Evolutionary conservation across 768 basidiomycete genomes (phyloP).

Genomic region (Suillus americanus): DNA sequence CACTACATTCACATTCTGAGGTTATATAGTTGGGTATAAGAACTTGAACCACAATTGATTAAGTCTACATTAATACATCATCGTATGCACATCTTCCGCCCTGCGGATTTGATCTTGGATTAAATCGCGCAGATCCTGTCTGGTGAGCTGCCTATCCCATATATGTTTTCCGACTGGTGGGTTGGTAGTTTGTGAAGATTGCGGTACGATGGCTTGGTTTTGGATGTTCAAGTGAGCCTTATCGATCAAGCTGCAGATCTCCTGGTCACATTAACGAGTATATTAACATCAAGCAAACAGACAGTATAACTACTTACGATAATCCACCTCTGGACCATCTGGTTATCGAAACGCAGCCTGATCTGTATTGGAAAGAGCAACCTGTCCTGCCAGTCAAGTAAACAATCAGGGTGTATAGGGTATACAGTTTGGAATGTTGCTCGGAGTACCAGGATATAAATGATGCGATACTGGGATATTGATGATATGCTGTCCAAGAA

Average conservation of each 20-base stretch:
- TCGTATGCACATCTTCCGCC: background rate
- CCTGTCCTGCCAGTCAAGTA: background rate
- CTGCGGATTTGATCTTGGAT: background rate
- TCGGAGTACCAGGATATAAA: conserved; percentile 6
- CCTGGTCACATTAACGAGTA: background rate
- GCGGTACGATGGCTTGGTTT: background rate
- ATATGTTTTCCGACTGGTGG: background rate
- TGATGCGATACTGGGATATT: conserved; percentile 2
- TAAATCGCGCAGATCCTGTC: background rate
- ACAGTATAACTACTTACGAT: background rate
- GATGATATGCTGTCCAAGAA: conserved; percentile 1
- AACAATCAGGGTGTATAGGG: background rate
- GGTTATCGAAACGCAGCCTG: background rate
- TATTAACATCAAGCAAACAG: background rate
- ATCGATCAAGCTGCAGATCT: conserved; percentile 7
- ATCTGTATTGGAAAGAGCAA: background rate
- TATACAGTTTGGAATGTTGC: background rate
- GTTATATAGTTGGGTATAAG: background rate
- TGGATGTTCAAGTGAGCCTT: background rate
- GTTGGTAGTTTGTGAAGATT: background rate
- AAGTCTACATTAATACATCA: background rate
- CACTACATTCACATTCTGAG: background rate
- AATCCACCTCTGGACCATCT: conserved; percentile 8
- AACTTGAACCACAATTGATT: background rate
- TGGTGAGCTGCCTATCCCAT: conserved; percentile 5